These are phyloP conservation scores for Guillardia theta DNA, from an alignment of 78 protist species.

Conservation along the genomic window DNA sequence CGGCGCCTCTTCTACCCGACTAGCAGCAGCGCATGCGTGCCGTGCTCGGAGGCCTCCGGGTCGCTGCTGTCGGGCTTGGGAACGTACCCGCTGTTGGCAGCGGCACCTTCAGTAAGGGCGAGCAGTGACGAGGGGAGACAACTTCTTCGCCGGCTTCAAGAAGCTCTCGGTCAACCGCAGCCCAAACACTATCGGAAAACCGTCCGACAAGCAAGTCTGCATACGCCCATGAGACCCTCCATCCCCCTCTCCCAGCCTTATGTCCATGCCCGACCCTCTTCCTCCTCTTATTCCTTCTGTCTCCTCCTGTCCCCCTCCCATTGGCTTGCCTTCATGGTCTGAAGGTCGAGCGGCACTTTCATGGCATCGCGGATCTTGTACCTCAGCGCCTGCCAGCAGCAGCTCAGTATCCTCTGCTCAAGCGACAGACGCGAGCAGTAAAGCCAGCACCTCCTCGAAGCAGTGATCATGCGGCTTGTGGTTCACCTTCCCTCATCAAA, in stretches of 20 bases:
- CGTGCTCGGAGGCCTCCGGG: background rate
- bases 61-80: background rate
- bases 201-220: background rate
- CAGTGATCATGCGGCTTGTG: background rate
- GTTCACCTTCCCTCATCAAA: background rate
- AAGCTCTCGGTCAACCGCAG: background rate
- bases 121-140: too few relatives aligned
- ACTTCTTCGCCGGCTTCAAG: background rate
- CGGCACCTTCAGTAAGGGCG: too few relatives aligned
- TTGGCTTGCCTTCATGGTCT: too few relatives aligned
- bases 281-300: too few relatives aligned
- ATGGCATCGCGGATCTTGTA: background rate
- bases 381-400: background rate
- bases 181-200: background rate
- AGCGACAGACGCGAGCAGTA: too few relatives aligned
- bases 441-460: too few relatives aligned
- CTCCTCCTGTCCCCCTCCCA: too few relatives aligned
- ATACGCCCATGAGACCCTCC: too few relatives aligned
- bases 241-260: too few relatives aligned
- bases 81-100: background rate
- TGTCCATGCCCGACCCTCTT: too few relatives aligned
- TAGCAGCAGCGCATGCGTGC: background rate
- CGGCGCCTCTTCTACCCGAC: background rate
- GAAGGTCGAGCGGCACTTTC: background rate
- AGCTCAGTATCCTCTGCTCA: too few relatives aligned